phyloP scores from a whole-genome alignment of 805 yeast genomes.

The Isabelozyma pseudorhagii region DNA sequence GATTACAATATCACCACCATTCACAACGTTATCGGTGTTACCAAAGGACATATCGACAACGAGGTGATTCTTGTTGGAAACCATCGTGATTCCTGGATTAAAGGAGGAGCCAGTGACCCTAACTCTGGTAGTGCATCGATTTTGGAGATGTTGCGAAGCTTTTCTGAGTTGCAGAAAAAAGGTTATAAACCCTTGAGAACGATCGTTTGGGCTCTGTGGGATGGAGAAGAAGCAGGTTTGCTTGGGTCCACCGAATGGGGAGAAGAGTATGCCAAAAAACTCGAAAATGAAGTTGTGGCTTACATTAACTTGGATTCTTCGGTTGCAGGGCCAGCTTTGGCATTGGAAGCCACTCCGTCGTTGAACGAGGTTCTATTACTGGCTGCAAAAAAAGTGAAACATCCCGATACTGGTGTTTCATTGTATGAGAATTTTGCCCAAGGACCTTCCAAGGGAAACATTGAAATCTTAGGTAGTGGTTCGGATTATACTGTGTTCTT shows the following conservation, averaged over 20 bases:
- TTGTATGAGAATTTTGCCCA: slow-evolving; percentile 25
- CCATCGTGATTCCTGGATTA: slow-evolving; percentile 80
- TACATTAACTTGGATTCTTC: slow-evolving; percentile 72
- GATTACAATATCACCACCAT: slow-evolving; percentile 59
- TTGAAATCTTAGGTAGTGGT: slow-evolving; percentile 46
- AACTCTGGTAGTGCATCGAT: slow-evolving; percentile 68
- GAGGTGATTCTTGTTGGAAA: slow-evolving; percentile 67
- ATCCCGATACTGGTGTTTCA: slow-evolving; percentile 33
- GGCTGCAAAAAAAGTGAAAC: slow-evolving; percentile 41
- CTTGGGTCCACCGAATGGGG: slow-evolving; percentile 80
- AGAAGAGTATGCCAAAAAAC: slow-evolving; percentile 49
- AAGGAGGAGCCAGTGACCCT: slow-evolving; percentile 79
- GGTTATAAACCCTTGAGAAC: slow-evolving; percentile 79
- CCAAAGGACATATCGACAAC: slow-evolving; percentile 50
- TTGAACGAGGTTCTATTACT: slow-evolving; percentile 45
- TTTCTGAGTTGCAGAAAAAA: slow-evolving; percentile 45
- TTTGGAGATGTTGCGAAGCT: slow-evolving; percentile 60
- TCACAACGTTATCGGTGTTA: slow-evolving; percentile 59
- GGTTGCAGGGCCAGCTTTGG: slow-evolving; percentile 51
- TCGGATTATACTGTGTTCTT: slow-evolving; percentile 61
- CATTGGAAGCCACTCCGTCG: slow-evolving; percentile 57
- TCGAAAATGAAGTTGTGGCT: slow-evolving; percentile 55
- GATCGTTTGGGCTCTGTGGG: slow-evolving; percentile 73
- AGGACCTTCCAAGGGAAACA: slow-evolving; percentile 22
- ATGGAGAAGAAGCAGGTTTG: slow-evolving; percentile 72